Conservation (phyloP, 2,329 filamentous ascomycete genomes). For the Colletotrichum trifolii region DNA sequence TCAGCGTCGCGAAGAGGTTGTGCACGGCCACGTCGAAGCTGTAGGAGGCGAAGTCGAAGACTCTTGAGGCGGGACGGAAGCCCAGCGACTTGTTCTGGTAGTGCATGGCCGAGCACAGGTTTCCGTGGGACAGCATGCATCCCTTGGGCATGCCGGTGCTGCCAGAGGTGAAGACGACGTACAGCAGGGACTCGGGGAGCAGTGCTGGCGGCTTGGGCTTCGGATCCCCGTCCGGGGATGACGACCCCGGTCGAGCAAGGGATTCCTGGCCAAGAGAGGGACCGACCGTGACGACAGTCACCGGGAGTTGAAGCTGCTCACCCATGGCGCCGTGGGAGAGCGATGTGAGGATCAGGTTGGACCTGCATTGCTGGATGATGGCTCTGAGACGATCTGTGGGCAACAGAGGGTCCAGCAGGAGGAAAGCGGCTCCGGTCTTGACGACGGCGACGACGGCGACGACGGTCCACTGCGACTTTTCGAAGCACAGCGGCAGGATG, state of each 20-base stretch:
- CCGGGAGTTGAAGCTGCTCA: no score
- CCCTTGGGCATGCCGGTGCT: constrained; percentile 65
- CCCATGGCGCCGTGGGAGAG: not conserved
- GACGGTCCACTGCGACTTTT: constrained; percentile 42
- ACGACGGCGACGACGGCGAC: constrained; percentile 44
- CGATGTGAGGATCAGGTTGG: not conserved
- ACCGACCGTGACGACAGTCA: no score
- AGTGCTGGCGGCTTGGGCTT: constrained; percentile 35
- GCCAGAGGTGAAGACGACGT: constrained; percentile 64
- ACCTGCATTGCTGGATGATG: not conserved
- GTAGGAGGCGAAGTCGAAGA: constrained; percentile 60
- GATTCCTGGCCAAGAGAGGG: no score
- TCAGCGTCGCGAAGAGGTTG: constrained; percentile 16
- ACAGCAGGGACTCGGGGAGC: constrained; percentile 21
- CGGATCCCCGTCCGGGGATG: constrained; percentile 52
- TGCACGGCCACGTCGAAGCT: constrained; percentile 55
- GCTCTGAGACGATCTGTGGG: not conserved
- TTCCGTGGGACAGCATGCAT: constrained; percentile 49
- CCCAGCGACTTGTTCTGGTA: constrained; percentile 43
- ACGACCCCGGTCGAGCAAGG: not conserved
- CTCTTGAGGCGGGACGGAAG: constrained; percentile 42
- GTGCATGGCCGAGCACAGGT: constrained; percentile 43
- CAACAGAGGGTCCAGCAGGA: constrained; percentile 41
- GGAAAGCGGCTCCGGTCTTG: constrained; percentile 46
- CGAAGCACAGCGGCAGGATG: constrained; percentile 42